Base-by-base conservation (phyloP, 192 early-diverging fungal genomes). In the Coemansia sp. region DNA sequence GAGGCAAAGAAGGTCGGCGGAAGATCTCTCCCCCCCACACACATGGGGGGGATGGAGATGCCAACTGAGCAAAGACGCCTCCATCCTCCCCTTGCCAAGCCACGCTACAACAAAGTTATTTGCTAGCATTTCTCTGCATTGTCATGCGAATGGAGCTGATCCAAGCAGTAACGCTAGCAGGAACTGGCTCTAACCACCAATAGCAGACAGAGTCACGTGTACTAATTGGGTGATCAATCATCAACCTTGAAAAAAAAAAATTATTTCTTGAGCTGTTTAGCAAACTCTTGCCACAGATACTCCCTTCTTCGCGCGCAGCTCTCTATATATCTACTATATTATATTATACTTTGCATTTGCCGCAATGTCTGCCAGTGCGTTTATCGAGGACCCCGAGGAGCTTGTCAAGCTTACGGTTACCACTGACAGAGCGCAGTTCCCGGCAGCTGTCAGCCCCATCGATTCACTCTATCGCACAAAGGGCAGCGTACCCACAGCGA, bases 371-470 rank as follows among this genome's bases (percentile, higher is more conserved):
- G 67, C 63, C 15, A 69, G 67, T 29, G 76, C 76, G 39, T 78
- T 70, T 31, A 67, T 83, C 11, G 81, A 74, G 29, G 77, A 70
- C 40, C 76, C 73, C 3, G 76, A 75, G 19, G 81, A 73, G 68
- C 72, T 83, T 46, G 81, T 64, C 50, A 77, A 75, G 70, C 69
- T 78, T n/a, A 70, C 70, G 12, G 81, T 70, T 1, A 73, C 70
- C n/a, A 78, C 76, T 2, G 65, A 27, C 61, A 64, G 31, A 48
- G 11, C 53, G 27, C 81, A 77, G 70, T 74, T 83, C 39, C 81
- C 81, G 8, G 76, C 73, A 12, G 81, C 81, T 24, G 68, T 63
- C n/a, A 78, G 76, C 65, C 67, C 81, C 34, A 75, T 83, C 27
- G 70, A 69, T 42, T 39, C 67, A 11, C 67, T 78, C 6, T 73